Base-by-base conservation (phyloP, 2,329 filamentous ascomycete species). In the Nakataea oryzae region DNA sequence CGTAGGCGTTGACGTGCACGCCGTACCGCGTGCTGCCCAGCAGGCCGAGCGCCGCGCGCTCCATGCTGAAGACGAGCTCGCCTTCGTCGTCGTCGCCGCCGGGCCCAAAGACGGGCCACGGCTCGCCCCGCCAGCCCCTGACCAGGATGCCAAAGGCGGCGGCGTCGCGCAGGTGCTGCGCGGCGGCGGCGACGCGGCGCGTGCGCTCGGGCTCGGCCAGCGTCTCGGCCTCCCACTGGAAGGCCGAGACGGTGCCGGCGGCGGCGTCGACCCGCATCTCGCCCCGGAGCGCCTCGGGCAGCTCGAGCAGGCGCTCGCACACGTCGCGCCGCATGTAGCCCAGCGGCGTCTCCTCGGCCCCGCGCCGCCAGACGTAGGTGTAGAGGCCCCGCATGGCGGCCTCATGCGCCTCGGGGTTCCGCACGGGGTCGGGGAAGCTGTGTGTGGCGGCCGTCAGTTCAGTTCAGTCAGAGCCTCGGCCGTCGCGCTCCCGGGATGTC, bases 11-110 rank as follows among this genome's bases (percentile, higher is more conserved):
- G 83, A 96, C 85, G 73, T 96, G 90, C 34, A 92, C 85, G 26
- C 91, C 92, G 71, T 92, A 96, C 9, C 87, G 86, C 67, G 88
- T 84, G 1, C 89, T 80, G 1, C 91, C 92, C 58, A 96, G 86
- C 11, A 96, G 76, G 0, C 87, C 84, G 62, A 84, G 84, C 7
- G 88, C 91, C 21, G 83, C 80, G n/a, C 92, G 81, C 73, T 96
- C 92, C 72, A 93, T 84, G 72, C 83, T 88, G 72, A 90, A 88
- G 3, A 93, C 75, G 11, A 90, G 70, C 64, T 84, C 79, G 41
- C 81, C 79, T 34, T 82, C 81, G 17, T 57, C 32, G 47, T 81
- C 79, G 34, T 82, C 81, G 14, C 34, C 24, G 12, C 41, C n/a
- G 6, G 81, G 82, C 0, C 82, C 84, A 69, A 91, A 95, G 9